Evolutionary conservation across 441 rosid species (phyloP).

Genomic region (Aquilaria agallochum): DNA sequence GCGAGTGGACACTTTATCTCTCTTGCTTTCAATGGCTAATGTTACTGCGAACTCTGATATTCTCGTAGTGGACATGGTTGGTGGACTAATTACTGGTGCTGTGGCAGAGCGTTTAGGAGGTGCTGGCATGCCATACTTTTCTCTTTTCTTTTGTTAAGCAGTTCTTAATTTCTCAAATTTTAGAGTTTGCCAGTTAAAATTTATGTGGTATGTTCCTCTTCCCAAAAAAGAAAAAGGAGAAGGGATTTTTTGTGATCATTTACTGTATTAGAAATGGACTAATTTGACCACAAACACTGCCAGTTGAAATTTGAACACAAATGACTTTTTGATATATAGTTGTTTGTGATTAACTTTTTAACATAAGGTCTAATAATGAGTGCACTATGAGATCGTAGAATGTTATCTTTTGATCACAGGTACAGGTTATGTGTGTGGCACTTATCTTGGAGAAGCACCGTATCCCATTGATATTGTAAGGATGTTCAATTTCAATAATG

Average conservation of each 20-base stretch:
- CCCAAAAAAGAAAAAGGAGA: no score
- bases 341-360: neutral
- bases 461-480: slow-evolving; percentile 72
- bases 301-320: no score
- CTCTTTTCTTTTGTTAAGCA: neutral
- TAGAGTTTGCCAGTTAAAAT: no score
- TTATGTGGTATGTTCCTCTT: no score
- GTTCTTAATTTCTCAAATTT: no score
- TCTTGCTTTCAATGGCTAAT: slow-evolving; percentile 84
- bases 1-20: slow-evolving; percentile 76
- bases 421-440: slow-evolving; percentile 73
- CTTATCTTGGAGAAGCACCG: slow-evolving; percentile 47
- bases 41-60: slow-evolving; percentile 66
- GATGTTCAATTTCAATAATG: slow-evolving; percentile 77
- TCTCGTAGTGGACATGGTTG: slow-evolving; percentile 84
- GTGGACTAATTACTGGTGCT: slow-evolving; percentile 91
- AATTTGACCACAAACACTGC: no score
- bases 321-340: no score
- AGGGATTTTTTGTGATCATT: no score
- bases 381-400: slow-evolving; percentile 5
- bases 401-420: slow-evolving; percentile 33
- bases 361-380: neutral
- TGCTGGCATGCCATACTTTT: slow-evolving; percentile 16
- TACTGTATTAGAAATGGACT: no score
- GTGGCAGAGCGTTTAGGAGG: slow-evolving; percentile 95